Percentiles rank a stretch among this genome's conserved stretches.
phyloP scores from a whole-genome alignment of 31 red algal species.

The Odonthalia washingtoniensis region DNA sequence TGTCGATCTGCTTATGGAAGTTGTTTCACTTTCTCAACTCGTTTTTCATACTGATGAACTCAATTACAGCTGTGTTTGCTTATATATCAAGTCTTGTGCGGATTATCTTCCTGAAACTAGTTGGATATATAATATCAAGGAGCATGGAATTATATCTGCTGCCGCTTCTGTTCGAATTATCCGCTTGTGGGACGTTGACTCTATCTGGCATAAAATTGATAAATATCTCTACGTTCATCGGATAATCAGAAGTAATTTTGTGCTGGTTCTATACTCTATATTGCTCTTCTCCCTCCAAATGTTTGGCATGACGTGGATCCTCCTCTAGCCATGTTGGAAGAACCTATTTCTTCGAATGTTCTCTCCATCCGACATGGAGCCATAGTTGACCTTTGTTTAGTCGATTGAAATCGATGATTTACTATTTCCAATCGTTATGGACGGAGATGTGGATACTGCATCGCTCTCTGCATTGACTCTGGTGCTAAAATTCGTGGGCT shows the following conservation, averaged over 20 bases:
- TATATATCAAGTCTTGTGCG: conserved; percentile 88
- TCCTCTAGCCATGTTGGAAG: too few relatives aligned
- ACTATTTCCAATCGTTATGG: conserved; percentile 76
- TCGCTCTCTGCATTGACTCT: conserved; percentile 85
- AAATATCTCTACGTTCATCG: conserved; percentile 93
- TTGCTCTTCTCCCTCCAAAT: conserved; percentile 79
- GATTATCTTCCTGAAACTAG: conserved; percentile 75
- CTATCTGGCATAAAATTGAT: conserved; percentile 85
- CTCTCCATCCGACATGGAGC: conserved; percentile 73
- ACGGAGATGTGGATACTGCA: conserved; percentile 64
- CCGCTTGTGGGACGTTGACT: too few relatives aligned
- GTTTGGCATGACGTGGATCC: conserved; percentile 85
- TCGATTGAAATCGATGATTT: conserved; percentile 80
- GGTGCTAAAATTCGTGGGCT: conserved; percentile 85
- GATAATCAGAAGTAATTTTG: conserved; percentile 86
- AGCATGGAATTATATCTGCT: conserved; percentile 98
- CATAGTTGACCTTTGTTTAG: conserved; percentile 86
- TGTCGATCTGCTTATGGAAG: conserved; percentile 94
- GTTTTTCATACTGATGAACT: conserved; percentile 58
- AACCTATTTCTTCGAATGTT: too few relatives aligned
- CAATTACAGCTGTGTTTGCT: conserved; percentile 83
- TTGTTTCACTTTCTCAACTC: conserved; percentile 68
- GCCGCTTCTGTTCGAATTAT: conserved; percentile 97
- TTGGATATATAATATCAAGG: conserved; percentile 97
- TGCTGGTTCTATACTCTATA: conserved; percentile 81